Evolutionary conservation across 2,329 filamentous ascomycete species (phyloP), one percentile per base, ranked within the genome.

Genomic region (Stromatinia cepivora): DNA sequence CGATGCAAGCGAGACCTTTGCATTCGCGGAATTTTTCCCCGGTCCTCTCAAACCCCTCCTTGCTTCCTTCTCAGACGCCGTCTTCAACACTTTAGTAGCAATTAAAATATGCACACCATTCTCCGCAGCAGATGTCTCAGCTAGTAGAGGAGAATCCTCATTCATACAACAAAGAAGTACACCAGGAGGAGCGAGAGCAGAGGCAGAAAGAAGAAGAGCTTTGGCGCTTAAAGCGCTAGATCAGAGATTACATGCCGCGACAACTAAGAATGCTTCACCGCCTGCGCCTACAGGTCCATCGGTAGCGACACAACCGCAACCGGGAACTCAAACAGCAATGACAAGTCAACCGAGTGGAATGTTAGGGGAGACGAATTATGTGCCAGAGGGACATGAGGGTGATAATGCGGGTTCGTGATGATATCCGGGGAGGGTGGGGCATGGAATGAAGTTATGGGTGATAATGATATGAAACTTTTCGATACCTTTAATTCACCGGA

Each of bases 1-100:
- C 72, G 95, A 99, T 79, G 92, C 95, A 48, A 96, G 92, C 80
- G 95, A 99, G 80, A 97, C 94, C 0, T 99, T 99, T 78, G 91
- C 94, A 10, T 97, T 99, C 79, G 90, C 93, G 73, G 93, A 95
- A 76, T 97, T 99, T 84, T 98, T 98, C 82, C 95, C 95, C 0
- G 91, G 91, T 62, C 88, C 90, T 4, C 82, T 92, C 54, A 94
- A 97, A 78, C 91, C 93, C 0, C 83, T 92, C 20, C 85, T 98
- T 54, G 87, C 90, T 22, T 85, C 88, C 13, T 78, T 97, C n/a
- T 86, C 91, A 15, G 89, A 92, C 74, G 84, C 88, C 71, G 80
- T 97, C 36, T 97, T 94, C 81, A 84, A 86, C 70, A 79, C 90
- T 5, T 83, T 97, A 1, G 90, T 97, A 1, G 84, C 91, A 7